Conservation (phyloP, 108 stramenopile genomes). For the Epithemia pelagica region DNA sequence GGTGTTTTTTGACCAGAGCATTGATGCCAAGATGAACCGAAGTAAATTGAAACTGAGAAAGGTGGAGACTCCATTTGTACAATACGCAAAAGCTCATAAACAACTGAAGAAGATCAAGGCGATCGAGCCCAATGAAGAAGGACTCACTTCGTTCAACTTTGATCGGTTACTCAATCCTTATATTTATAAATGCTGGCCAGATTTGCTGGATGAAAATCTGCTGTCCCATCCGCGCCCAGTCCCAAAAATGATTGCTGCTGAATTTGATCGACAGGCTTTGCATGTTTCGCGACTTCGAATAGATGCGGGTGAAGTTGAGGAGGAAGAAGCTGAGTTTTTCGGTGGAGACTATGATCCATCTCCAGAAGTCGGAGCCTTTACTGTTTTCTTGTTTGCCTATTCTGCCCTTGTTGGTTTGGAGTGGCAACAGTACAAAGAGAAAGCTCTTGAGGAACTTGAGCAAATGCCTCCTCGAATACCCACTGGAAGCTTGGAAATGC, state of each 20-base stretch:
- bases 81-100: slow-evolving; percentile 74
- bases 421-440: slow-evolving; percentile 32
- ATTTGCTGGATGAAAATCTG: slow-evolving; percentile 45
- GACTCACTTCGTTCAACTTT: slow-evolving; percentile 9
- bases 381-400: slow-evolving; percentile 73
- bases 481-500: neutral
- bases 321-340: slow-evolving; percentile 4
- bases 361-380: slow-evolving; percentile 63
- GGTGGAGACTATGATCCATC: slow-evolving; percentile 33
- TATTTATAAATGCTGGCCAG: slow-evolving; percentile 70
- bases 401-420: slow-evolving; percentile 65
- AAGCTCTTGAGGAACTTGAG: neutral
- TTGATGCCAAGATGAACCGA: slow-evolving; percentile 81
- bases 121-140: slow-evolving; percentile 43
- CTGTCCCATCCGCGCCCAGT: slow-evolving; percentile 69
- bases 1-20: slow-evolving; percentile 84
- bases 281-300: slow-evolving; percentile 45
- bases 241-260: slow-evolving; percentile 74
- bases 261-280: slow-evolving; percentile 77
- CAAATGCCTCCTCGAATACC: neutral
- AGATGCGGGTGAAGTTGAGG: slow-evolving; percentile 13
- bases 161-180: slow-evolving; percentile 22
- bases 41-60: slow-evolving; percentile 64
- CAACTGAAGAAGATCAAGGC: slow-evolving; percentile 66
- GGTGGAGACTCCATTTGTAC: slow-evolving; percentile 69